Evolutionary conservation across 768 basidiomycete species (phyloP).

Genomic region (Holtermannia corniformis): DNA sequence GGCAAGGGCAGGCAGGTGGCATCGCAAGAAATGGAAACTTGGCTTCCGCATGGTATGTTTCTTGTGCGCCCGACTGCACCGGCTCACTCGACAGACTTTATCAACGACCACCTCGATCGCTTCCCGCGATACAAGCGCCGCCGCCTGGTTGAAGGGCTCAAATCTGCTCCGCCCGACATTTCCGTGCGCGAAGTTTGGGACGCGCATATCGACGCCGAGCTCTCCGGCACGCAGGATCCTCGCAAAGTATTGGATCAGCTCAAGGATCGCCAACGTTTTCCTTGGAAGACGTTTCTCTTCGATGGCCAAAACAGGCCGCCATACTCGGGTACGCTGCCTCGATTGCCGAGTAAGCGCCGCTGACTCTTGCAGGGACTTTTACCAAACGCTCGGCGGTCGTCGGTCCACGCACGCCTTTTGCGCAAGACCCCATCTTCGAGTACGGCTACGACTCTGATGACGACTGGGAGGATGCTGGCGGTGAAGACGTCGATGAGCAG

Average conservation of each 20-base stretch:
- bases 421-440: slow-evolving; percentile 67
- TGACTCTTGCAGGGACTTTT: slow-evolving; percentile 55
- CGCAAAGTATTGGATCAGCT: slow-evolving; percentile 57
- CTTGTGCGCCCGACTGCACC: neutral
- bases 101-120: slow-evolving; percentile 16
- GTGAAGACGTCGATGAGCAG: slow-evolving; percentile 45
- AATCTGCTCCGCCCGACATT: slow-evolving; percentile 20
- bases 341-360: neutral
- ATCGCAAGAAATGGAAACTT: neutral
- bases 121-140: neutral
- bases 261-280: slow-evolving; percentile 53
- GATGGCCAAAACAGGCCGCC: slow-evolving; percentile 76
- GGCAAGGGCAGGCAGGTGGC: neutral
- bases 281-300: slow-evolving; percentile 77
- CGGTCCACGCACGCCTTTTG: slow-evolving; percentile 74
- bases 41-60: neutral
- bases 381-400: slow-evolving; percentile 68
- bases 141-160: slow-evolving; percentile 18
- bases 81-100: slow-evolving; percentile 13
- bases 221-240: slow-evolving; percentile 45
- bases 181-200: slow-evolving; percentile 26
- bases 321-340: slow-evolving; percentile 55
- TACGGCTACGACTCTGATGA: slow-evolving; percentile 90
- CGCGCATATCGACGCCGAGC: slow-evolving; percentile 50
- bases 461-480: slow-evolving; percentile 82